Evolutionary conservation across 257 asterid genomes (phyloP).

Genomic region (Rauvolfia tetraphylla): DNA sequence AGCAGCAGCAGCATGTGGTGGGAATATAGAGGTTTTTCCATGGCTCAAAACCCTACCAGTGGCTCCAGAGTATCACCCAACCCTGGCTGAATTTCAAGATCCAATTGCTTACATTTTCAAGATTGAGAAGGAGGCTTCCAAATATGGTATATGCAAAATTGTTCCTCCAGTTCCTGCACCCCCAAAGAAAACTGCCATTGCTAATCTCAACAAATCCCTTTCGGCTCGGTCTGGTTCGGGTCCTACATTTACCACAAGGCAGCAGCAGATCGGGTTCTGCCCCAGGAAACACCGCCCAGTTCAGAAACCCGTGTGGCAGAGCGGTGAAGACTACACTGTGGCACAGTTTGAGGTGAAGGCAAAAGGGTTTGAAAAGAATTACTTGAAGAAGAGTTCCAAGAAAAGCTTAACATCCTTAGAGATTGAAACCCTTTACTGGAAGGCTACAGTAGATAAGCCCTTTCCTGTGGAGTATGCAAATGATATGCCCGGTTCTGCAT

Average conservation of each 20-base stretch:
- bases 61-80: conserved; percentile 96
- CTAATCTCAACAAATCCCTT: conserved; percentile 77
- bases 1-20: conserved; percentile 39
- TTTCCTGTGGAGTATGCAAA: conserved; percentile 91
- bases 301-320: conserved; percentile 97
- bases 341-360: conserved; percentile 79
- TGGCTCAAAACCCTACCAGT: conserved; percentile 93
- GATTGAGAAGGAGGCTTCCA: conserved; percentile 93
- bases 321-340: conserved; percentile 78
- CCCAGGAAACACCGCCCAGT: conserved; percentile 91
- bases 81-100: conserved; percentile 90
- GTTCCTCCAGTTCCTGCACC: conserved; percentile 83
- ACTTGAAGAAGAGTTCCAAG: conserved; percentile 52
- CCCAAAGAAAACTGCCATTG: conserved; percentile 52
- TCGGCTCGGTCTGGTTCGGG: conserved; percentile 56
- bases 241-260: conserved; percentile 90
- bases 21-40: conserved; percentile 64
- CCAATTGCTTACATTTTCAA: conserved; percentile 97
- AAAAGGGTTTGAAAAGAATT: conserved; percentile 69
- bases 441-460: conserved; percentile 92
- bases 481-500: conserved; percentile 99
- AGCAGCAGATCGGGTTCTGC: conserved; percentile 99
- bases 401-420: conserved; percentile 58
- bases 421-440: conserved; percentile 85
- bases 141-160: conserved; percentile 91